Evolutionary conservation across 345 rosid genomes (phyloP), one percentile per base, ranked within the genome.

Genomic region (Syzygium aqueum): DNA sequence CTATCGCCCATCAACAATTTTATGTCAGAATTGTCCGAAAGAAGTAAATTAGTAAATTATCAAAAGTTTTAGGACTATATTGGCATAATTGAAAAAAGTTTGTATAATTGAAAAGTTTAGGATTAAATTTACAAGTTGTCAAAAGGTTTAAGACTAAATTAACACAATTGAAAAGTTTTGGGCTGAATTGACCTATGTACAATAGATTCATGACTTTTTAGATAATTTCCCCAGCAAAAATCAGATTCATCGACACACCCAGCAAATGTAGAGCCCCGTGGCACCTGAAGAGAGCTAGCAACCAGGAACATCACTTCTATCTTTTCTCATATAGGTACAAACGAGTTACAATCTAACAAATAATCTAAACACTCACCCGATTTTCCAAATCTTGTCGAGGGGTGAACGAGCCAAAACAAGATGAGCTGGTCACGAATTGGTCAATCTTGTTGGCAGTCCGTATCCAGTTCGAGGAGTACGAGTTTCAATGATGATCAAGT

Each of bases 131-230:
- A 1, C 7, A 43, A 56, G 25, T 56, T 56, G 9, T 23, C 6
- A 56, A 25, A 59, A 25, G 0, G 15, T 11, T 59, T 25, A 25
- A 0, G 7, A 25, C 6, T 25, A 6, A 59, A 59, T 59, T 25
- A 4, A 2, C 30, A 59, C 3, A 56, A 56, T 56, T 56, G 2
- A 5, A 56, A 23, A 0, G 6, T 56, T 56, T 23, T 22, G 23
- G 11, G 23, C 0, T 5, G 0, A 56, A 56, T 8, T 56, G 2
- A 0, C n/a, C 23, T 22, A 57, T 9, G 0, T 57, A 9, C 0
- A 56, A 56, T 25, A 0, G 25, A 0, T 57, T 57, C 11, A 57
- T 22, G 63, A 57, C 1, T 57, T 57, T 57, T 59, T 5, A 7
- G 12, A 11, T 11, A 59, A 59, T 59, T 59, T 59, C 11, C 16